Conservation (phyloP, 179 eudicot species). For the Spinacia oleracea region DNA sequence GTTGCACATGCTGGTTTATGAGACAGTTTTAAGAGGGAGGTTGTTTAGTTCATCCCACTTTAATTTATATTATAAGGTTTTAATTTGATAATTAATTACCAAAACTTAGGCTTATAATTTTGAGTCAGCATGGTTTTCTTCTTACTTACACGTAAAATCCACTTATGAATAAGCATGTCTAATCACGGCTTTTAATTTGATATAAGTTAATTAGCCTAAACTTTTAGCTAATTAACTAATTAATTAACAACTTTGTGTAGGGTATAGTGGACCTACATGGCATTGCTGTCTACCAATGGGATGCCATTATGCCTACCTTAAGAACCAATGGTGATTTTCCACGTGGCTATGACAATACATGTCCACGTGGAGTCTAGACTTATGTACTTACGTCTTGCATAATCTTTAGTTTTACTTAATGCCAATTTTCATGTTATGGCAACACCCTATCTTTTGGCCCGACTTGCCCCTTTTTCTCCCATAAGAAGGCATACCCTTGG, state of each 20-base stretch:
- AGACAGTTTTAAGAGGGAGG: conserved; percentile 9
- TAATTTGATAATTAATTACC: background rate
- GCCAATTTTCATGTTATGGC: background rate
- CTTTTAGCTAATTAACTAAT: background rate
- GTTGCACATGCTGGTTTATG: conserved; percentile 31
- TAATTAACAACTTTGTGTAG: background rate
- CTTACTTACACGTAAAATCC: conserved; percentile 17
- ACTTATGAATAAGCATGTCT: conserved; percentile 3
- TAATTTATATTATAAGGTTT: background rate
- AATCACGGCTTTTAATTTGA: background rate
- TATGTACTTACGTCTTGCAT: conserved; percentile 1
- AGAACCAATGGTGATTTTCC: background rate
- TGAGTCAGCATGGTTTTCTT: conserved; percentile 21
- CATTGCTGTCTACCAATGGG: conserved; percentile 21
- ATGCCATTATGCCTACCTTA: conserved; percentile 15
- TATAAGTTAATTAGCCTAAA: background rate
- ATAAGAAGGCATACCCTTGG: too few species aligned
- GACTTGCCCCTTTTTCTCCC: background rate
- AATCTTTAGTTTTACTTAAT: background rate
- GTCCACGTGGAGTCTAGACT: conserved; percentile 5
- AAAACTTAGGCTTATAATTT: background rate
- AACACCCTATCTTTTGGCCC: background rate
- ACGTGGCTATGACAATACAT: conserved; percentile 13
- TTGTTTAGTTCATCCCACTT: conserved; percentile 6
- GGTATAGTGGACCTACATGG: conserved; percentile 3